Percentiles rank a stretch among this genome's conserved stretches.
phyloP scores from a whole-genome alignment of 2,329 filamentous ascomycete genomes.

The Coniochaeta sp. region DNA sequence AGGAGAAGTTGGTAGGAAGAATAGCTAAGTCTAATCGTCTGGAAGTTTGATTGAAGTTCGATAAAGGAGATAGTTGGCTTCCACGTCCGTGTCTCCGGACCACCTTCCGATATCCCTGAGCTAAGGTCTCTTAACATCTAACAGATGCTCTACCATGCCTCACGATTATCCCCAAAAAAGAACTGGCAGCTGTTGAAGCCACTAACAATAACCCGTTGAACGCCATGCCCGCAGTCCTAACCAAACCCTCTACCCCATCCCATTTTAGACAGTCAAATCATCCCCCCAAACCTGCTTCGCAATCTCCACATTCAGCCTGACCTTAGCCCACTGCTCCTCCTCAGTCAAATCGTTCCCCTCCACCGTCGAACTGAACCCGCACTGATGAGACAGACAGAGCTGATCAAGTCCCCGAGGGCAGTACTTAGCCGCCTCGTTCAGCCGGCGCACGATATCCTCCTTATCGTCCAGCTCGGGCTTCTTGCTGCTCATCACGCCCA shows the following conservation, averaged over 20 bases:
- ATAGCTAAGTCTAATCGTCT: too few species aligned
- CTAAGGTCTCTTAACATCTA: too few species aligned
- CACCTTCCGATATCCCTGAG: too few species aligned
- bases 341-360: constrained; percentile 50
- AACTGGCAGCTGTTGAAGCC: constrained; percentile 1
- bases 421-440: constrained; percentile 37
- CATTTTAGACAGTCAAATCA: background rate
- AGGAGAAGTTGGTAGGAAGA: too few species aligned
- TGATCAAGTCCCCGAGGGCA: constrained; percentile 46
- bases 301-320: constrained; percentile 46
- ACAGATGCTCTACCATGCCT: background rate
- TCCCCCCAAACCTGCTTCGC: constrained; percentile 48
- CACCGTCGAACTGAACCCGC: constrained; percentile 48
- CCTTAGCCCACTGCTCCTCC: constrained; percentile 52
- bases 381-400: constrained; percentile 50
- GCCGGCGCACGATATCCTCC: constrained; percentile 27
- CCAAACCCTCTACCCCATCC: too few species aligned
- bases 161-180: background rate
- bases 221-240: background rate
- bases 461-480: constrained; percentile 48
- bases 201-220: background rate
- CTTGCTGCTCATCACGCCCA: constrained; percentile 49
- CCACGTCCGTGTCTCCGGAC: too few species aligned
- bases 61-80: too few species aligned
- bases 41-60: too few species aligned